phyloP scores from a whole-genome alignment of 176 grass and related monocot genomes.

The Phragmites australis region DNA sequence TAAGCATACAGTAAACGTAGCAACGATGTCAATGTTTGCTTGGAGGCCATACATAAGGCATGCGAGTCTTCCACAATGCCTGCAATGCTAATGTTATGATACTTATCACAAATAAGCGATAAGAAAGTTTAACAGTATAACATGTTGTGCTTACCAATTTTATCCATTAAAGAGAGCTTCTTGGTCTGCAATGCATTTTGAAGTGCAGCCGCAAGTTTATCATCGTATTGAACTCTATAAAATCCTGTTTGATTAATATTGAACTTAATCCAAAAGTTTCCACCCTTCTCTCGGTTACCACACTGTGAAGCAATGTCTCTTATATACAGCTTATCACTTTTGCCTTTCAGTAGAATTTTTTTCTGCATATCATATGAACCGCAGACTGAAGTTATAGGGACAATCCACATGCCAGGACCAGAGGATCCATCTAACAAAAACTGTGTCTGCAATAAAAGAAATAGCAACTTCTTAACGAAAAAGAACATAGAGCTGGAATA shows the following conservation, averaged over 20 bases:
- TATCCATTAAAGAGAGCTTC: conserved; percentile 74
- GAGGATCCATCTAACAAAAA: conserved; percentile 80
- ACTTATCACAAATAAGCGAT: conserved; percentile 7
- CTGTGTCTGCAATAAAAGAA: conserved; percentile 59
- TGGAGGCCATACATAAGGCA: conserved; percentile 68
- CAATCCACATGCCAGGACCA: conserved; percentile 70
- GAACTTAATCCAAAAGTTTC: conserved; percentile 75
- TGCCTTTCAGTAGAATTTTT: conserved; percentile 61
- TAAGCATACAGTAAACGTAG: conserved; percentile 71
- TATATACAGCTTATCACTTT: conserved; percentile 61
- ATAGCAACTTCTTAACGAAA: conserved; percentile 10
- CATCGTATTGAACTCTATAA: conserved; percentile 86
- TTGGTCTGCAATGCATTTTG: conserved; percentile 63
- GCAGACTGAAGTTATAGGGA: conserved; percentile 64
- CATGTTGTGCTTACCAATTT: conserved; percentile 61
- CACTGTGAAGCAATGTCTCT: conserved; percentile 40
- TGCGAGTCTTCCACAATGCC: conserved; percentile 74
- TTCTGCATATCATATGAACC: conserved; percentile 61
- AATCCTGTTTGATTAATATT: conserved; percentile 86
- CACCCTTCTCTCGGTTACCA: conserved; percentile 37
- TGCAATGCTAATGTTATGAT: conserved; percentile 45
- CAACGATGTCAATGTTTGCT: conserved; percentile 71
- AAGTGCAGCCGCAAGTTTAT: conserved; percentile 68
- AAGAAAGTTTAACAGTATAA: conserved; percentile 20
- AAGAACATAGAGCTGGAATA: not conserved